Evolutionary conservation across 352 stramenopile species (phyloP).

Genomic region (Phytopythium cucurbitacearum): DNA sequence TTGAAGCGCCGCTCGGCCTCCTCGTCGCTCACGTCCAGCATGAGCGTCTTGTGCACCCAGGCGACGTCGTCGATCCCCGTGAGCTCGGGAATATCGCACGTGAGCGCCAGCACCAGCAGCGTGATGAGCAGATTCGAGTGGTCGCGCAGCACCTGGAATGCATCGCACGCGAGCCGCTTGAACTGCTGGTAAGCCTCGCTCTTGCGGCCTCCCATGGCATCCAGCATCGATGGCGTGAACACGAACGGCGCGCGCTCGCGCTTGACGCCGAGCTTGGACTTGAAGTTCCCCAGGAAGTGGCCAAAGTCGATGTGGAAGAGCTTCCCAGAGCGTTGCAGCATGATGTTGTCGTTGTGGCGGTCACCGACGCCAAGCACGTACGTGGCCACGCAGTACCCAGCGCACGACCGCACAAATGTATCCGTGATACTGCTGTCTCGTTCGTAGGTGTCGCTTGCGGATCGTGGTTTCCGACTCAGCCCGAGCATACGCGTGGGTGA

Average conservation of each 20-base stretch:
- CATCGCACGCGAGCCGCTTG: constrained; percentile 51
- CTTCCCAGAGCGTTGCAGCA: constrained; percentile 91
- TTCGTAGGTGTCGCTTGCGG: background rate
- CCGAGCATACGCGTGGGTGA: constrained; percentile 24
- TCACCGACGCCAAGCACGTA: constrained; percentile 93
- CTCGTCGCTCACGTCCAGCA: constrained; percentile 67
- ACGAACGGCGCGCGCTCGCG: constrained; percentile 89
- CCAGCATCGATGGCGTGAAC: constrained; percentile 89
- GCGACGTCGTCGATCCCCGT: constrained; percentile 60
- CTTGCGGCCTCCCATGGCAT: constrained; percentile 80
- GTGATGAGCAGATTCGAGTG: constrained; percentile 85
- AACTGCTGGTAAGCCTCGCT: constrained; percentile 77
- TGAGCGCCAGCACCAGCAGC: constrained; percentile 72
- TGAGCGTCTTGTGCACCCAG: constrained; percentile 77
- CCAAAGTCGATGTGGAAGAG: constrained; percentile 98
- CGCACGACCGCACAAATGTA: constrained; percentile 88
- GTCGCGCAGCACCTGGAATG: constrained; percentile 64
- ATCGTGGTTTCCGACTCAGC: background rate
- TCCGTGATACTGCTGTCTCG: constrained; percentile 61
- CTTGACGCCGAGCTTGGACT: constrained; percentile 90
- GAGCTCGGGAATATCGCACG: constrained; percentile 80
- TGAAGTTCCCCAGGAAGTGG: constrained; percentile 95
- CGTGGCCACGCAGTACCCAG: constrained; percentile 92
- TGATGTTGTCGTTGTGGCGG: constrained; percentile 95
- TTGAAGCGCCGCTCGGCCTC: constrained; percentile 58